Evolutionary conservation across 2,329 filamentous ascomycete species (phyloP).

Genomic region (Fusarium caatingaense): DNA sequence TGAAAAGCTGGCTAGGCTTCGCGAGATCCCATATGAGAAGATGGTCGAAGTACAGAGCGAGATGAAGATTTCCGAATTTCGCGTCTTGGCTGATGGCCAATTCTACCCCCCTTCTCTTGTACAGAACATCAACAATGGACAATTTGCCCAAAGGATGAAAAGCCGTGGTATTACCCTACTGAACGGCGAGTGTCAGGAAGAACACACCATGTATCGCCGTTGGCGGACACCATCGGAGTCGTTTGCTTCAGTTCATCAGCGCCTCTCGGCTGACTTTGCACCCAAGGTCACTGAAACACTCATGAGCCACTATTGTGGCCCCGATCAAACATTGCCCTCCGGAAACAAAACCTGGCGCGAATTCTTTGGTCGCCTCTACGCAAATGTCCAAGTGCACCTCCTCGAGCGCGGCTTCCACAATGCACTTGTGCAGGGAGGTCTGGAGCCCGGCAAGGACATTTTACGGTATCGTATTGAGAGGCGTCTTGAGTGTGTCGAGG

Average conservation of each 20-base stretch:
- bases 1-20: neutral
- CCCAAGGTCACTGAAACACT: neutral
- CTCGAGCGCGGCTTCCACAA: neutral
- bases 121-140: neutral
- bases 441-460: neutral
- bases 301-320: neutral
- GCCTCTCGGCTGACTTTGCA: neutral
- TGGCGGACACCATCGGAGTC: constrained; percentile 2
- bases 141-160: neutral
- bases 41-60: neutral
- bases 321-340: neutral
- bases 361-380: neutral
- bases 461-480: neutral
- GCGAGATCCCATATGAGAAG: neutral
- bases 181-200: neutral
- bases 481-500: neutral
- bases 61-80: neutral
- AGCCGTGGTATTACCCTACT: neutral
- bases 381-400: neutral
- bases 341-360: neutral
- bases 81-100: neutral
- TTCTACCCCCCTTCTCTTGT: neutral
- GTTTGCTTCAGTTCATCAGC: neutral
- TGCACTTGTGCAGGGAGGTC: neutral
- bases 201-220: neutral